A percentile compares a stretch with the other conserved stretches of the same genome.
These are phyloP conservation scores for Aureobasidium pullulans DNA, from an alignment of 2,329 filamentous ascomycete species.

Conservation along the genomic window DNA sequence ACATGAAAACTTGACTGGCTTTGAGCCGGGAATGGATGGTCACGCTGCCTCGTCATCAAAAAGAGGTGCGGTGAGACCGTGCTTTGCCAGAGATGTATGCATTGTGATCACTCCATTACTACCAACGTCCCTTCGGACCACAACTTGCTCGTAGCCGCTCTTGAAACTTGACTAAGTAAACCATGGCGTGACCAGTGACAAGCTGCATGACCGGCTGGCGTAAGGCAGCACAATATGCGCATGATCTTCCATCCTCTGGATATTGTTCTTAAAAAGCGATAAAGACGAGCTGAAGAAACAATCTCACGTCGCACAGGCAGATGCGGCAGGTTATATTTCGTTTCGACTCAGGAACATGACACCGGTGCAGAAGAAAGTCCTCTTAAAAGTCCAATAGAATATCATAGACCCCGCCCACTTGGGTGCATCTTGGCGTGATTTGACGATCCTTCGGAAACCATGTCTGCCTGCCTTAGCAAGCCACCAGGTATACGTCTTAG, in stretches of 20 bases:
- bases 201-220: constrained; percentile 11
- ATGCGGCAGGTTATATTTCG: neutral
- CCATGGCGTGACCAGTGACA: constrained; percentile 13
- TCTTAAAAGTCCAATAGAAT: neutral
- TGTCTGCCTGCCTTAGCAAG: constrained; percentile 11
- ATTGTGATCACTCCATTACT: constrained; percentile 4
- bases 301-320: constrained; percentile 8
- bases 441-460: constrained; percentile 3
- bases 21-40: neutral
- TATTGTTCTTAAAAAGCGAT: neutral
- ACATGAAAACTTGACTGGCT: neutral
- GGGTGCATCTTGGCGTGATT: neutral
- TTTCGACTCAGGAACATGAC: neutral
- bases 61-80: constrained; percentile 9
- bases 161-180: constrained; percentile 2
- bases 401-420: neutral
- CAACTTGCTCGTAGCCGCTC: constrained; percentile 6
- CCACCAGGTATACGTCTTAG: constrained; percentile 6
- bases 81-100: constrained; percentile 2
- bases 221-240: constrained; percentile 8
- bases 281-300: neutral
- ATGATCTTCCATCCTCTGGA: neutral
- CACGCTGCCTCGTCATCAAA: constrained; percentile 10
- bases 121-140: neutral
- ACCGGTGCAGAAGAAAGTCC: neutral